These are phyloP conservation scores for Umbilicus rupestris DNA, from an alignment of 164 flowering plant species.

Conservation along the genomic window DNA sequence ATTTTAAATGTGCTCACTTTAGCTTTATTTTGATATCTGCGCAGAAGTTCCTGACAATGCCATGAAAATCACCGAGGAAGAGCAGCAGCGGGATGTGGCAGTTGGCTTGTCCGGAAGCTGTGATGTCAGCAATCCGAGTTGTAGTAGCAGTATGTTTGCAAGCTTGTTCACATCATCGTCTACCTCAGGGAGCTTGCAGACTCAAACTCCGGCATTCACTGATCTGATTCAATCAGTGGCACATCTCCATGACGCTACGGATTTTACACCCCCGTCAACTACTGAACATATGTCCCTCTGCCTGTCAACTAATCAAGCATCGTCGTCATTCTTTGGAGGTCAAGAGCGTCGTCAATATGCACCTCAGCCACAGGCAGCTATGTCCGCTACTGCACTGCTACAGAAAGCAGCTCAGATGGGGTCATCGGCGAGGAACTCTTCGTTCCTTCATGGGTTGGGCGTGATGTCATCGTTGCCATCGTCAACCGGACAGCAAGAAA, in stretches of 20 bases:
- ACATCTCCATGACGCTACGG: constrained; percentile 22
- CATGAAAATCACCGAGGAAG: constrained; percentile 21
- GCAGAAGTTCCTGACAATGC: constrained; percentile 19
- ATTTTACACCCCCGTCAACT: constrained; percentile 26
- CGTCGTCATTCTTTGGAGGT: constrained; percentile 44
- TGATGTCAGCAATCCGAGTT: constrained; percentile 31
- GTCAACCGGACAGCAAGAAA: constrained; percentile 24
- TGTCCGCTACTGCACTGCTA: constrained; percentile 82
- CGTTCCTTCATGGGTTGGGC: constrained; percentile 59
- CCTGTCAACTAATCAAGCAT: constrained; percentile 48
- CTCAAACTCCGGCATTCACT: constrained; percentile 38
- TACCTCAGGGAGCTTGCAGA: constrained; percentile 18
- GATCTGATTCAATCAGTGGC: constrained; percentile 37
- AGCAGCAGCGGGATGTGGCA: constrained; percentile 3
- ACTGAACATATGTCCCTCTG: constrained; percentile 54
- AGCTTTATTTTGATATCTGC: not conserved
- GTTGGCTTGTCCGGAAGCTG: constrained; percentile 29
- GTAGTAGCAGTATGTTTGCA: constrained; percentile 44
- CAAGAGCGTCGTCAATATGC: constrained; percentile 45
- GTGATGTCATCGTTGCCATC: constrained; percentile 33
- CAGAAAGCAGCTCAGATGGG: constrained; percentile 89
- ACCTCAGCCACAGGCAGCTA: constrained; percentile 45
- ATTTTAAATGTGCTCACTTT: not conserved
- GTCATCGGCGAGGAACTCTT: constrained; percentile 41
- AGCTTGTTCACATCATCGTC: constrained; percentile 59